These are phyloP conservation scores for Aspergillus niger DNA, from an alignment of 2,329 filamentous ascomycete genomes.

Conservation along the genomic window DNA sequence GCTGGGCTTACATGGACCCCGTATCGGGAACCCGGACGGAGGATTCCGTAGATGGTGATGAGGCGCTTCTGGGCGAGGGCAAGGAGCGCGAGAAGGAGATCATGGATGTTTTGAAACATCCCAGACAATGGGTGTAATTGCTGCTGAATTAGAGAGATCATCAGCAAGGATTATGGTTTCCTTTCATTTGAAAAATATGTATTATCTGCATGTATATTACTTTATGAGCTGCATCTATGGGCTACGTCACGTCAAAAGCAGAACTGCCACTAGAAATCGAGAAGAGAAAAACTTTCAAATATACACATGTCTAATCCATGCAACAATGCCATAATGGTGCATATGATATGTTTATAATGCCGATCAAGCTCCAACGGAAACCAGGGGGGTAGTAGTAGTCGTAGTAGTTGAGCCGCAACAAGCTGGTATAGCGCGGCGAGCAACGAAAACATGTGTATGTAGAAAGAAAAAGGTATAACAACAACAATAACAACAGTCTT, in stretches of 20 bases:
- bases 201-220: conserved; percentile 3
- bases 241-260: neutral
- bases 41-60: conserved; percentile 51
- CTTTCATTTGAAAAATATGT: conserved; percentile 3
- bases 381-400: neutral
- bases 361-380: neutral
- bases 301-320: conserved; percentile 6
- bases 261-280: neutral
- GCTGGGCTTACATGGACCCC: conserved; percentile 92
- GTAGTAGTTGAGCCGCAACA: neutral
- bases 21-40: conserved; percentile 48
- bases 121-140: conserved; percentile 61
- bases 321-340: neutral
- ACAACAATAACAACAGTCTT: neutral
- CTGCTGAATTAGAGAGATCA: too few relatives aligned
- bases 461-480: neutral
- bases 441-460: neutral
- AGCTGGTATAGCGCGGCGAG: neutral
- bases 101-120: conserved; percentile 68
- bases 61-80: conserved; percentile 37
- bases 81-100: conserved; percentile 69
- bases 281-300: neutral
- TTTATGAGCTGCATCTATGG: conserved; percentile 5
- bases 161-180: neutral
- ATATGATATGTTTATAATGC: neutral